phyloP scores from a whole-genome alignment of 2,329 filamentous ascomycete genomes.

The Scedosporium boydii region DNA sequence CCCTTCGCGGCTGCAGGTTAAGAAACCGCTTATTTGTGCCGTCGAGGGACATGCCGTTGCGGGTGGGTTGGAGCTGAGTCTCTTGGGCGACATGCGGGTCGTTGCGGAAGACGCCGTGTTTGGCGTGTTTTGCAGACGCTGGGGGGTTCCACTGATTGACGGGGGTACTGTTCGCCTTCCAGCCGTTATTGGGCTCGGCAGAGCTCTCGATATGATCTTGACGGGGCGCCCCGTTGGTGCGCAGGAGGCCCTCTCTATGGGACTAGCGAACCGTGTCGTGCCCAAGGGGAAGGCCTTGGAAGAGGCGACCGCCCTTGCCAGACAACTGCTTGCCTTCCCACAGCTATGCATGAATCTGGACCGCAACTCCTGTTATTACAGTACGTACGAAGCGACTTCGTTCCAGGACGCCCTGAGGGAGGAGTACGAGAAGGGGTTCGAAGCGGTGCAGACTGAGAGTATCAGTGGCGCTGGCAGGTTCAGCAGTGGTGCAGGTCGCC shows the following conservation, averaged over 20 bases:
- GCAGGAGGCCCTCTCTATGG: constrained; percentile 39
- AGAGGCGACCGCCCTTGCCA: constrained; percentile 37
- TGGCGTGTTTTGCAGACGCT: constrained; percentile 41
- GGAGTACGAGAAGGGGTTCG: constrained; percentile 34
- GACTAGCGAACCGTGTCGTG: constrained; percentile 42
- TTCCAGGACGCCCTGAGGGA: constrained; percentile 39
- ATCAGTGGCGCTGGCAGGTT: constrained; percentile 12
- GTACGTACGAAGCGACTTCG: constrained; percentile 34
- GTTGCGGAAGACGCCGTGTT: constrained; percentile 39
- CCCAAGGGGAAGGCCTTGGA: constrained; percentile 37
- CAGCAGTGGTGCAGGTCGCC: constrained; percentile 2
- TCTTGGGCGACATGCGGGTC: constrained; percentile 38
- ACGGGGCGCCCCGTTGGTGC: constrained; percentile 40
- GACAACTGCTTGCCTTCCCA: constrained; percentile 36
- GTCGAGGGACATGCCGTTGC: constrained; percentile 44
- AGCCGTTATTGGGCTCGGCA: constrained; percentile 38
- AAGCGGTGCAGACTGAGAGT: constrained; percentile 31
- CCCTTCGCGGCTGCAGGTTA: constrained; percentile 36
- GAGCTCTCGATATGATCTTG: constrained; percentile 48
- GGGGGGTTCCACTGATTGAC: constrained; percentile 25
- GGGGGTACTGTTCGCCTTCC: constrained; percentile 42
- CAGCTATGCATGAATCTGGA: constrained; percentile 43
- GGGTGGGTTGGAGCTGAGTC: constrained; percentile 37
- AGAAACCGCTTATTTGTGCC: constrained; percentile 42
- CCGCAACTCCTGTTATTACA: constrained; percentile 36